Percentiles rank a stretch among this genome's conserved stretches.
phyloP scores from a whole-genome alignment of 108 stramenopile species.

The Mayamaea pseudoterrestris region DNA sequence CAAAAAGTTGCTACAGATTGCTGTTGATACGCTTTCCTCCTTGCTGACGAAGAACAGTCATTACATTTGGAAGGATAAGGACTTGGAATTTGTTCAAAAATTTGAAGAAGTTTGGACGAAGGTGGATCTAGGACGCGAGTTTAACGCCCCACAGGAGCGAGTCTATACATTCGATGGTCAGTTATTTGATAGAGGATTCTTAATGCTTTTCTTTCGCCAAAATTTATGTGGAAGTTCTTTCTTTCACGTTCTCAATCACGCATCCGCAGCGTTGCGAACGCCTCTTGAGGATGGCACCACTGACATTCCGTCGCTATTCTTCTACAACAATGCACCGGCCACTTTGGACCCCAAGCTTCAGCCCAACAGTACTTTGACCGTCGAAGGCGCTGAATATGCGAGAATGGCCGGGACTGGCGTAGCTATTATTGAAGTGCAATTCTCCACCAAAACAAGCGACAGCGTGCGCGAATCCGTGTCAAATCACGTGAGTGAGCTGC shows the following conservation, averaged over 20 bases:
- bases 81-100: slow-evolving; percentile 44
- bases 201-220: slow-evolving; percentile 58
- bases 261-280: background rate
- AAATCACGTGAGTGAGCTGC: background rate
- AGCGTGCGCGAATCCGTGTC: background rate
- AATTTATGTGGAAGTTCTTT: slow-evolving; percentile 63
- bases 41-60: slow-evolving; percentile 65
- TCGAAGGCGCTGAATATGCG: slow-evolving; percentile 42
- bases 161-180: slow-evolving; percentile 38
- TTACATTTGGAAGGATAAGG: slow-evolving; percentile 30
- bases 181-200: slow-evolving; percentile 45
- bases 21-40: slow-evolving; percentile 45
- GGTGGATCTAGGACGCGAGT: slow-evolving; percentile 26
- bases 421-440: background rate
- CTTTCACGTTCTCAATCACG: slow-evolving; percentile 45
- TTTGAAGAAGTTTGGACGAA: slow-evolving; percentile 33
- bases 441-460: background rate
- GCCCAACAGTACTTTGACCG: slow-evolving; percentile 47
- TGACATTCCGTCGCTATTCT: slow-evolving; percentile 10
- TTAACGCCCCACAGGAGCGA: slow-evolving; percentile 5
- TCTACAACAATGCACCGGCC: slow-evolving; percentile 32
- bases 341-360: slow-evolving; percentile 54
- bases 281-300: slow-evolving; percentile 1
- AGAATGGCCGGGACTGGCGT: slow-evolving; percentile 1
- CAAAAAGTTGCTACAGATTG: slow-evolving; percentile 37